These are phyloP conservation scores for Hypoxylon fuscum DNA, from an alignment of 495 filamentous ascomycete genomes.

Conservation along the genomic window DNA sequence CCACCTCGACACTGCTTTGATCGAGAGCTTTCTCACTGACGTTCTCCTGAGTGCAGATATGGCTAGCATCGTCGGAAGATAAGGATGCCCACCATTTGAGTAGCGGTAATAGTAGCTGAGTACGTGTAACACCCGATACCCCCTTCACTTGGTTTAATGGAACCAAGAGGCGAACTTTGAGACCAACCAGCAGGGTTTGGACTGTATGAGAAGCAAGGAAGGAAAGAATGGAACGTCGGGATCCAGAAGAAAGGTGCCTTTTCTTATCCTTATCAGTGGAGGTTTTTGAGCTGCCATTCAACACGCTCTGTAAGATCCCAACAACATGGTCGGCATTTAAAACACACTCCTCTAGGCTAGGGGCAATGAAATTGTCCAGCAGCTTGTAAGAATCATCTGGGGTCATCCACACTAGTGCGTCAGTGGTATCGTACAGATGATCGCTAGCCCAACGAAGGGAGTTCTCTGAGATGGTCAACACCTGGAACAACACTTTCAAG, in stretches of 20 bases:
- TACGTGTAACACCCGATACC: constrained; percentile 69
- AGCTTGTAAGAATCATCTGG: constrained; percentile 65
- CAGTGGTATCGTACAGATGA: constrained; percentile 59
- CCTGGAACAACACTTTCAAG: constrained; percentile 48
- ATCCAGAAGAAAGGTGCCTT: constrained; percentile 66
- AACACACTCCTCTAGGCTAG: constrained; percentile 81
- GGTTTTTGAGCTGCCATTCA: constrained; percentile 58
- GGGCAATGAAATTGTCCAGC: constrained; percentile 69
- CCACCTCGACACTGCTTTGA: constrained; percentile 63
- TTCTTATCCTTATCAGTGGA: constrained; percentile 51
- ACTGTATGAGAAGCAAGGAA: constrained; percentile 79
- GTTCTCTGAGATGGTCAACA: constrained; percentile 29
- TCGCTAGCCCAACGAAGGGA: constrained; percentile 47
- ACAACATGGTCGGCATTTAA: constrained; percentile 74
- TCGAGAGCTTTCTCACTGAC: constrained; percentile 69
- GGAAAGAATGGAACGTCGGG: constrained; percentile 71
- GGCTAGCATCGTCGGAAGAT: constrained; percentile 47
- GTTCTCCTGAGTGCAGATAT: constrained; percentile 59
- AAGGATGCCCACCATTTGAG: constrained; percentile 71
- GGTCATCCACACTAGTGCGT: constrained; percentile 67
- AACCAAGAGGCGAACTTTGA: constrained; percentile 75
- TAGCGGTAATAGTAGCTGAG: constrained; percentile 73
- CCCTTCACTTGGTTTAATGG: constrained; percentile 76
- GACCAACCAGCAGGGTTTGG: constrained; percentile 68
- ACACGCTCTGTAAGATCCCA: constrained; percentile 63